phyloP scores from a whole-genome alignment of 352 stramenopile genomes.

The Globisporangium abappressorium region DNA sequence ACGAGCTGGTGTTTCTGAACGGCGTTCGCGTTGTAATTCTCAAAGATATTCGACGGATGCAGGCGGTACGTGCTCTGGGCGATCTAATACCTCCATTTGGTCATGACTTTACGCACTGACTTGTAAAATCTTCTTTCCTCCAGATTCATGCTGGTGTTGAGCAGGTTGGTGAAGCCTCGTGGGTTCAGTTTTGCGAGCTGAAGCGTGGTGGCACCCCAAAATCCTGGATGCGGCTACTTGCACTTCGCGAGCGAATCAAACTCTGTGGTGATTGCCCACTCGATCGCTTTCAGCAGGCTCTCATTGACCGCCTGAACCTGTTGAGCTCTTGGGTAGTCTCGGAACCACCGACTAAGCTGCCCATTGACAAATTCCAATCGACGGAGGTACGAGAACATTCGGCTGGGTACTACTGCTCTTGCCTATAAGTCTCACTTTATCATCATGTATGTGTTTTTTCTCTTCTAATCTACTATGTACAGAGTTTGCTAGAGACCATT shows the following conservation, averaged over 20 bases:
- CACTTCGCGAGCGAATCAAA: too few relatives aligned
- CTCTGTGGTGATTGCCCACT: slow-evolving; percentile 14
- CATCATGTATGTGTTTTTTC: background rate
- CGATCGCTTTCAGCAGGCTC: slow-evolving; percentile 29
- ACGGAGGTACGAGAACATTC: slow-evolving; percentile 15
- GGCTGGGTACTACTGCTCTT: background rate
- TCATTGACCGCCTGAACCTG: slow-evolving; percentile 35
- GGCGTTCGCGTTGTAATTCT: slow-evolving; percentile 18
- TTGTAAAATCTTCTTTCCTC: background rate
- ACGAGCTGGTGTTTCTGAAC: slow-evolving; percentile 22
- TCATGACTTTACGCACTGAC: slow-evolving; percentile 4
- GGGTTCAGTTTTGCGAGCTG: slow-evolving; percentile 9
- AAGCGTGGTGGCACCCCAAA: background rate
- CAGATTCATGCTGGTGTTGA: slow-evolving; percentile 15
- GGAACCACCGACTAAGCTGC: slow-evolving; percentile 24
- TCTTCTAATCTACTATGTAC: background rate
- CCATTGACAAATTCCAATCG: slow-evolving; percentile 41
- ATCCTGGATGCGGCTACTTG: slow-evolving; percentile 9
- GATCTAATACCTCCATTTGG: background rate
- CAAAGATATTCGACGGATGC: slow-evolving; percentile 22
- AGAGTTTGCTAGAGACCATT: slow-evolving; percentile 47
- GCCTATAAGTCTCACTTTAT: background rate
- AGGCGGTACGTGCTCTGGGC: slow-evolving; percentile 20
- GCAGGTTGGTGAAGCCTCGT: slow-evolving; percentile 8
- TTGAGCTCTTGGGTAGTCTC: slow-evolving; percentile 24